phyloP scores from a whole-genome alignment of 441 rosid genomes.

The Codiaeum variegatum region DNA sequence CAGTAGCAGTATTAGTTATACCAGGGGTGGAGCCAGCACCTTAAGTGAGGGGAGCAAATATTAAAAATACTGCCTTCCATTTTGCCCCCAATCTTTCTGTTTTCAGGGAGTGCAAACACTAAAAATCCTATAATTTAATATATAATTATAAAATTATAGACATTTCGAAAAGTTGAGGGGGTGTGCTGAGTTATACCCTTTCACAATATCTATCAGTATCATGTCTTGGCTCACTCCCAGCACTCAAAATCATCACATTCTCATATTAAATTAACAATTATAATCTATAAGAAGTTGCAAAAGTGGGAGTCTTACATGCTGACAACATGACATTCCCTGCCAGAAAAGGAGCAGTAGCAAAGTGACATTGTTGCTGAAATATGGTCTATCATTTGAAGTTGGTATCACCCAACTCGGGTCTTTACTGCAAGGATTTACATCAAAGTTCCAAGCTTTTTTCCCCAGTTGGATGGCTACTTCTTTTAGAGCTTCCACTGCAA shows the following conservation, averaged over 20 bases:
- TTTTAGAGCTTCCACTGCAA: slow-evolving; percentile 27
- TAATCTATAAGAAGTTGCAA: too few relatives aligned
- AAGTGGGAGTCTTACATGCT: slow-evolving; percentile 32
- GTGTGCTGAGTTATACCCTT: not conserved
- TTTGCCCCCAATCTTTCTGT: too few relatives aligned
- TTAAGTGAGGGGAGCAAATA: too few relatives aligned
- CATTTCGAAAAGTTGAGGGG: too few relatives aligned
- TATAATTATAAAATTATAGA: too few relatives aligned
- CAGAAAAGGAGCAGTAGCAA: slow-evolving; percentile 28
- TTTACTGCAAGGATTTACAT: slow-evolving; percentile 26
- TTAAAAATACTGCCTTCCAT: too few relatives aligned
- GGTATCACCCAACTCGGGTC: slow-evolving; percentile 25
- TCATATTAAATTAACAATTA: not conserved
- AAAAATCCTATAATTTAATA: too few relatives aligned
- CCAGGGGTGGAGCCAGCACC: too few relatives aligned
- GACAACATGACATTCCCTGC: slow-evolving; percentile 28
- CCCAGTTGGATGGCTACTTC: slow-evolving; percentile 28
- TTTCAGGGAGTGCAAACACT: too few relatives aligned
- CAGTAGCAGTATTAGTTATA: too few relatives aligned
- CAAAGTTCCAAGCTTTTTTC: slow-evolving; percentile 25
- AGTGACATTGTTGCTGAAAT: slow-evolving; percentile 8
- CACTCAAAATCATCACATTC: not conserved
- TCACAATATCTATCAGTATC: not conserved
- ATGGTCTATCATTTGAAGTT: not conserved
- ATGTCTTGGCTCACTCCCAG: not conserved